Evolutionary conservation across 345 rosid genomes (phyloP).

Genomic region (Dipteronia sinensis): DNA sequence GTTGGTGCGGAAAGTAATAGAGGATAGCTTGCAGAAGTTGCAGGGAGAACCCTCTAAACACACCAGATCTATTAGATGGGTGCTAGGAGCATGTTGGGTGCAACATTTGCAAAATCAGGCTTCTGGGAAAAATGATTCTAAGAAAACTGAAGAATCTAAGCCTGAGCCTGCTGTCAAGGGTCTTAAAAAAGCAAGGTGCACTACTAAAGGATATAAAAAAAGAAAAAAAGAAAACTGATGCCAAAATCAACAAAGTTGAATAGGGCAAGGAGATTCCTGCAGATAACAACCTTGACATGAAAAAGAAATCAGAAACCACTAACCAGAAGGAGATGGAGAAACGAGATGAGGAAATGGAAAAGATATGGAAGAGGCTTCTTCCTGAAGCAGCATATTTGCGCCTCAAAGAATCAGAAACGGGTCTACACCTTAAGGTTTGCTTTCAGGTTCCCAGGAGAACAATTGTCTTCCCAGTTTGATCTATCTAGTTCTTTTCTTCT

Average conservation of each 20-base stretch:
- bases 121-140: conserved; percentile 73
- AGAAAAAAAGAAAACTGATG: conserved; percentile 82
- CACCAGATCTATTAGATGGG: conserved; percentile 82
- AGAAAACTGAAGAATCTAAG: conserved; percentile 73
- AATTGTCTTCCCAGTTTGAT: conserved; percentile 14
- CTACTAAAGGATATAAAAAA: conserved; percentile 86
- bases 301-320: conserved; percentile 46
- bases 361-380: conserved; percentile 66
- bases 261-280: conserved; percentile 55
- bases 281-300: conserved; percentile 38
- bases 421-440: conserved; percentile 91
- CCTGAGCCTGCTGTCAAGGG: conserved; percentile 89
- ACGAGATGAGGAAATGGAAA: conserved; percentile 62
- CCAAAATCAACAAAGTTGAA: conserved; percentile 61
- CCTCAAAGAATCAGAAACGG: conserved; percentile 88
- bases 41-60: conserved; percentile 53
- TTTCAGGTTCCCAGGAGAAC: conserved; percentile 15
- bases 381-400: conserved; percentile 80
- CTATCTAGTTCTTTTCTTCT: not conserved
- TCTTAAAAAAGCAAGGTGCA: conserved; percentile 94
- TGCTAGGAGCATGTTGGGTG: conserved; percentile 93
- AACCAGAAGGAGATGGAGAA: conserved; percentile 63
- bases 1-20: conserved; percentile 68
- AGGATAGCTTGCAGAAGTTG: conserved; percentile 76
- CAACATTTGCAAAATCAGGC: conserved; percentile 94